Evolutionary conservation across 257 asterid species (phyloP).

Genomic region (Solanum dulcamara): DNA sequence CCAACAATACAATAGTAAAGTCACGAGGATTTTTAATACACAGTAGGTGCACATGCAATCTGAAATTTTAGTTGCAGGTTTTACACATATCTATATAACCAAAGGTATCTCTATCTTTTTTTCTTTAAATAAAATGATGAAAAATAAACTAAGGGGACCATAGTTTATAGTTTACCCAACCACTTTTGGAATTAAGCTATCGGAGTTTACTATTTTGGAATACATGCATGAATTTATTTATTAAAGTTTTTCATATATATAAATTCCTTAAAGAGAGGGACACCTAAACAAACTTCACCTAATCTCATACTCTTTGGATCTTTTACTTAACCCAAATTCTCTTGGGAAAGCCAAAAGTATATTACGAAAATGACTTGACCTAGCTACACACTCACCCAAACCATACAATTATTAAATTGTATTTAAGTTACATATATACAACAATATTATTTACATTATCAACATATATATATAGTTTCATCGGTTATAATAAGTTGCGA

Average conservation of each 20-base stretch:
- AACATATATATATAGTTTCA: background rate
- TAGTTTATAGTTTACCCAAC: conserved; percentile 15
- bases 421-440: background rate
- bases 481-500: background rate
- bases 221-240: conserved; percentile 1
- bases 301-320: background rate
- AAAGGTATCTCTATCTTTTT: background rate
- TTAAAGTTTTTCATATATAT: background rate
- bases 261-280: conserved; percentile 2
- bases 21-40: background rate
- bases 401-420: background rate
- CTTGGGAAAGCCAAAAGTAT: background rate
- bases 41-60: background rate
- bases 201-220: conserved; percentile 15
- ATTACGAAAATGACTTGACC: background rate
- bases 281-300: conserved; percentile 6
- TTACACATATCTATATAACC: background rate
- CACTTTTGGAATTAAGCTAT: conserved; percentile 23
- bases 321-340: conserved; percentile 5
- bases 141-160: background rate
- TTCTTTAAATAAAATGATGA: background rate
- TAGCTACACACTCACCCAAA: background rate
- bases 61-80: background rate
- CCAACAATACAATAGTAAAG: background rate
- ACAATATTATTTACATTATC: background rate